Percentiles rank a stretch among this genome's conserved stretches.
These are phyloP conservation scores for Ascodesmis nigricans DNA, from an alignment of 495 filamentous ascomycete genomes.

Conservation along the genomic window DNA sequence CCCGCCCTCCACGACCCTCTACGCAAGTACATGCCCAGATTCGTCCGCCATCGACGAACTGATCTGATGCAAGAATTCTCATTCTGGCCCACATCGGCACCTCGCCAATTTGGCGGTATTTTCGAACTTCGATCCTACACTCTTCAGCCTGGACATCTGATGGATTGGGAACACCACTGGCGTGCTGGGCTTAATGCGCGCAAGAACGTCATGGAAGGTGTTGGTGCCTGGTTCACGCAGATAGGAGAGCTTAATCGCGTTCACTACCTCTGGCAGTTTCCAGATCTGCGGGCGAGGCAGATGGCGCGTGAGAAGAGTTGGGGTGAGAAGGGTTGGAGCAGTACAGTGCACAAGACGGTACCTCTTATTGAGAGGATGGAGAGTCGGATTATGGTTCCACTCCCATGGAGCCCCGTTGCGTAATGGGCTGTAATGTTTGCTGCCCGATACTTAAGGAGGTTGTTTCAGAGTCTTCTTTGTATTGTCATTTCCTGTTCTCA, in stretches of 20 bases:
- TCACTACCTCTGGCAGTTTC: slow-evolving; percentile 97
- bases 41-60: slow-evolving; percentile 54
- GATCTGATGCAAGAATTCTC: slow-evolving; percentile 99
- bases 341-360: slow-evolving; percentile 96
- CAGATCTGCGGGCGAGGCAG: slow-evolving; percentile 82
- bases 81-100: slow-evolving; percentile 92
- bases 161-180: slow-evolving; percentile 99
- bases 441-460: too few relatives aligned
- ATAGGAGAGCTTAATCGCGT: slow-evolving; percentile 95
- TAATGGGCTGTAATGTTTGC: slow-evolving; percentile 19
- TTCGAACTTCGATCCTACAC: slow-evolving; percentile 98
- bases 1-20: slow-evolving; percentile 52
- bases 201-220: slow-evolving; percentile 92
- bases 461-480: too few relatives aligned
- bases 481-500: too few relatives aligned
- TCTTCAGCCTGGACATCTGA: slow-evolving; percentile 75
- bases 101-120: slow-evolving; percentile 69
- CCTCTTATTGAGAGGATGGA: slow-evolving; percentile 93
- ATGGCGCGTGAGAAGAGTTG: slow-evolving; percentile 83
- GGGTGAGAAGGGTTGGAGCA: slow-evolving; percentile 86
- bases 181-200: slow-evolving; percentile 73
- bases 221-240: slow-evolving; percentile 97
- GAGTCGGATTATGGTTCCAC: slow-evolving; percentile 75
- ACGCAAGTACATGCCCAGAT: too few relatives aligned
- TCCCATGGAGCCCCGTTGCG: slow-evolving; percentile 80